Evolutionary conservation across 345 rosid species (phyloP).

Genomic region (Toxicodendron radicans): DNA sequence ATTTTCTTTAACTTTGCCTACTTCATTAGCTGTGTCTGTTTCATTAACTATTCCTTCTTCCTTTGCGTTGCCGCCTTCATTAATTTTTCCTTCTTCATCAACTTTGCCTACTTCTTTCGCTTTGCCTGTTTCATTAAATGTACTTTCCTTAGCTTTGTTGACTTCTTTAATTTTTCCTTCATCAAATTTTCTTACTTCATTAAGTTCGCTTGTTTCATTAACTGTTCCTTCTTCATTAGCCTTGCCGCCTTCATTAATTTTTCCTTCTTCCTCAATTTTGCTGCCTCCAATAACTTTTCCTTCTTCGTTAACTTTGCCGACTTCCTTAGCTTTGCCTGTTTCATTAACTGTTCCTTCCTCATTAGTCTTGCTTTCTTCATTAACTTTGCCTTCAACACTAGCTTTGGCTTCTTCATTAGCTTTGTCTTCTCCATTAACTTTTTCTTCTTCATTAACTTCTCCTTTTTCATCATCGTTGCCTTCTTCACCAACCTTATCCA

Average conservation of each 20-base stretch:
- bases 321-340: neutral
- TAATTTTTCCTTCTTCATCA: slow-evolving; percentile 25
- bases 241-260: slow-evolving; percentile 17
- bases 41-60: slow-evolving; percentile 5
- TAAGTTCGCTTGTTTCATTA: neutral
- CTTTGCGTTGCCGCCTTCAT: slow-evolving; percentile 6
- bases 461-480: neutral
- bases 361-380: neutral
- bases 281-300: neutral
- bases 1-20: neutral
- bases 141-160: slow-evolving; percentile 7
- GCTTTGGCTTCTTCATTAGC: slow-evolving; percentile 9
- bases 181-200: neutral
- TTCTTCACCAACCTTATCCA: slow-evolving; percentile 8
- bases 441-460: slow-evolving; percentile 23
- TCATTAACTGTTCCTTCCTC: neutral
- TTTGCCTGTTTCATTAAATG: neutral
- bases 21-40: no score
- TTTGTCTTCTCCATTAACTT: slow-evolving; percentile 5
- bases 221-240: neutral
- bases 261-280: neutral
- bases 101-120: neutral
- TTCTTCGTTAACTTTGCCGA: neutral
- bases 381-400: neutral
- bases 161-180: neutral